phyloP scores from a whole-genome alignment of 257 asterid species.

The Plectranthus barbatus region DNA sequence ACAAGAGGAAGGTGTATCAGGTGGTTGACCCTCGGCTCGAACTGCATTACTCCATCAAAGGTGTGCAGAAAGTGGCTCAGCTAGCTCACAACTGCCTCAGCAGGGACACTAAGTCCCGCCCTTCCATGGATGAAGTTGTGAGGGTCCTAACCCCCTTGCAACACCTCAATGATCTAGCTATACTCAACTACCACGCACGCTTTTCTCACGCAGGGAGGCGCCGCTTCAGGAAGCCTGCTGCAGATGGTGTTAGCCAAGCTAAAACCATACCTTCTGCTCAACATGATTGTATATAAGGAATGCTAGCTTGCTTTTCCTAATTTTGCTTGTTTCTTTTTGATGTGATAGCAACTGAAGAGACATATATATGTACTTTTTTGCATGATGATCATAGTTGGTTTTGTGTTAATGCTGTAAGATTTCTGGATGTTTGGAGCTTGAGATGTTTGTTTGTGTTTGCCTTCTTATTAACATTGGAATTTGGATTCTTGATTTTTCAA shows the following conservation, averaged over 20 bases:
- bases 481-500: no score
- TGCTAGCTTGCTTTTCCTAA: background rate
- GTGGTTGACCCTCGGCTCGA: slow-evolving; percentile 89
- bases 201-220: slow-evolving; percentile 50
- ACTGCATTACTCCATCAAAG: slow-evolving; percentile 72
- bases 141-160: slow-evolving; percentile 60
- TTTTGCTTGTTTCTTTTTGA: background rate
- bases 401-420: background rate
- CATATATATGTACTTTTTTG: background rate
- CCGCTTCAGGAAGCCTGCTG: no score
- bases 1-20: slow-evolving; percentile 74
- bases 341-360: slow-evolving; percentile 3
- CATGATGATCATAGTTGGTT: background rate
- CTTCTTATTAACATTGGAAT: no score
- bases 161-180: slow-evolving; percentile 74
- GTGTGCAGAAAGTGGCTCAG: slow-evolving; percentile 70
- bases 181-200: slow-evolving; percentile 55
- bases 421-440: slow-evolving; percentile 16
- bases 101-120: slow-evolving; percentile 77
- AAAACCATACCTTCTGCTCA: slow-evolving; percentile 33
- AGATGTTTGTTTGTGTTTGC: background rate
- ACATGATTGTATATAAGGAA: slow-evolving; percentile 36
- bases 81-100: slow-evolving; percentile 60
- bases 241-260: slow-evolving; percentile 8
- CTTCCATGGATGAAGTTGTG: slow-evolving; percentile 82